A percentile compares a stretch with the other conserved stretches of the same genome.
Conservation (phyloP, 768 basidiomycete species). For the Rhodosporidiobolus sp. region DNA sequence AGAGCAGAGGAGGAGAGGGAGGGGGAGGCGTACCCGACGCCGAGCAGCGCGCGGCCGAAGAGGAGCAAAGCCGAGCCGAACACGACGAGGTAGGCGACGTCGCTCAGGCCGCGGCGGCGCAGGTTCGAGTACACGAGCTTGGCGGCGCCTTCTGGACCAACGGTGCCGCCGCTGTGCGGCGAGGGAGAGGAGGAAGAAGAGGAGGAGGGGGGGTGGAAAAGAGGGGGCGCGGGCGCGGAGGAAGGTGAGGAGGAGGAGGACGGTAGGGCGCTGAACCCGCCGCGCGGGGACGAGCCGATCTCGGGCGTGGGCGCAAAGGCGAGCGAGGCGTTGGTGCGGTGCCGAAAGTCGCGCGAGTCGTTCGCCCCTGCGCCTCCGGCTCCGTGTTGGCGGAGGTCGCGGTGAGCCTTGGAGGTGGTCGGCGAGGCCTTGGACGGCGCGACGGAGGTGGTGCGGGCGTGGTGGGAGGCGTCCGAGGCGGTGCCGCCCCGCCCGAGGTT, state of each 20-base stretch:
- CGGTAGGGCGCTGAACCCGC: neutral
- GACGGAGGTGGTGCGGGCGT: neutral
- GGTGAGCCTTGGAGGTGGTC: neutral
- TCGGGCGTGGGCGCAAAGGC: neutral
- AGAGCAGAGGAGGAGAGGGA: neutral
- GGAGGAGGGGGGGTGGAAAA: neutral
- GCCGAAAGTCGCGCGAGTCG: constrained; percentile 6
- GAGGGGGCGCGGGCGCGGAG: neutral
- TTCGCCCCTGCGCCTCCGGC: neutral
- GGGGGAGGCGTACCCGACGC: constrained; percentile 1
- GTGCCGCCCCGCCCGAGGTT: no score
- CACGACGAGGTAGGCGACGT: constrained; percentile 12
- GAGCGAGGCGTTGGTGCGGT: constrained; percentile 17
- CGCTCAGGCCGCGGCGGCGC: neutral
- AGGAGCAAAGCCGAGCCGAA: constrained; percentile 14
- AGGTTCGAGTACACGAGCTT: constrained; percentile 12
- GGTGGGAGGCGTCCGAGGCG: no score
- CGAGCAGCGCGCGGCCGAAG: constrained; percentile 9
- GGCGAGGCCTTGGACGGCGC: neutral
- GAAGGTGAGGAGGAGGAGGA: neutral
- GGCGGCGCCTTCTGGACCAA: neutral
- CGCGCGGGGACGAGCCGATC: neutral
- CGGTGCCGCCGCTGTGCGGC: neutral
- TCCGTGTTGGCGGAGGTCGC: neutral
- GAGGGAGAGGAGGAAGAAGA: neutral